Evolutionary conservation across 345 rosid genomes (phyloP), one percentile per base, ranked within the genome.

Genomic region (Citrus hindsii): DNA sequence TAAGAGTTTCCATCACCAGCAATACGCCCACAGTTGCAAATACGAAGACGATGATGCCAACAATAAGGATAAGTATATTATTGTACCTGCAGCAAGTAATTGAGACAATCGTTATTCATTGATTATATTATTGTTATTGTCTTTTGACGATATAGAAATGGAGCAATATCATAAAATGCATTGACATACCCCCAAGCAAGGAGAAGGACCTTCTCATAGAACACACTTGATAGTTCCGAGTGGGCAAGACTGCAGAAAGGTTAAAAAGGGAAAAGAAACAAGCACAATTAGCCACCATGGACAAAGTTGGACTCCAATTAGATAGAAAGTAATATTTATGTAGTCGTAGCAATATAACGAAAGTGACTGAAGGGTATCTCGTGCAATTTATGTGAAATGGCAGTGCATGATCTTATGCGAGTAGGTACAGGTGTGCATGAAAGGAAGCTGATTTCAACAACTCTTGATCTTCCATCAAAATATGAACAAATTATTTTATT

Each of bases 1-100:
- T 93, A 25, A 97, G 93, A 60, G 99, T 97, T 85, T 97, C 98
- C 98, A 97, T 97, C 76, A 97, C 93, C 30, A 97, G 93, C 85
- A 94, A 78, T 67, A 97, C 98, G 40, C 98, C 98, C 27, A 94
- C 92, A 0, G 99, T 97, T 58, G 98, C 98, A 35, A 86, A 93
- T 18, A 93, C 51, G 55, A 94, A 96, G 82, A 96, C 78, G 13
- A 94, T 63, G 88, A 87, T 67, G 61, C 98, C 99, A 60, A 94
- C 79, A 0, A 89, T 53, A 35, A 90, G 86, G 81, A 94, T 90
- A 13, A 94, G 67, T 48, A 90, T 66, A 78, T 92, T 96, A 93
- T 94, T 93, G 89, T 74, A 92, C 83, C 98, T 96, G 90, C 67
- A 67, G 4, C 16, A 64, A 24, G 38, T 51, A 71, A 53, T 4